A percentile compares a stretch with the other conserved stretches of the same genome.
phyloP scores from a whole-genome alignment of 1,139 yeast genomes.

The Meyerozyma elateridarum region DNA sequence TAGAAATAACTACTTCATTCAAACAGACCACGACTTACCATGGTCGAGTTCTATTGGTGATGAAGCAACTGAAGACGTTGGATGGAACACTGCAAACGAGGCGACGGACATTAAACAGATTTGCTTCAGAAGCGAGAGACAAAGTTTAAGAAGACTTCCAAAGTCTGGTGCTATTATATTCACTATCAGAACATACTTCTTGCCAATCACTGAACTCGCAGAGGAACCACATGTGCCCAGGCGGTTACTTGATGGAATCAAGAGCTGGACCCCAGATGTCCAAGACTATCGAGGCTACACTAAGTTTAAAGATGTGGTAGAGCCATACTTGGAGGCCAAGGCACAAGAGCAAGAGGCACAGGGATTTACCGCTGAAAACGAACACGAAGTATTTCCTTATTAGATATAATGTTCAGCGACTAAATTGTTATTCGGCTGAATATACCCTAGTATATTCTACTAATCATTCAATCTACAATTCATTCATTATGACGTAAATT shows the following conservation, averaged over 20 bases:
- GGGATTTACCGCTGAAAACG: constrained; percentile 33
- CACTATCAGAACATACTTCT: constrained; percentile 59
- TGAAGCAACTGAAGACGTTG: constrained; percentile 46
- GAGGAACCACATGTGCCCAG: constrained; percentile 59
- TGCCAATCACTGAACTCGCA: constrained; percentile 49
- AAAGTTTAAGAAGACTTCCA: constrained; percentile 64
- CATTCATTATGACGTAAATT: constrained; percentile 2
- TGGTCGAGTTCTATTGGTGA: constrained; percentile 64
- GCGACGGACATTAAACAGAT: constrained; percentile 43
- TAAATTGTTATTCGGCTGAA: no score
- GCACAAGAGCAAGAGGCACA: constrained; percentile 47
- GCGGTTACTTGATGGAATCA: constrained; percentile 52
- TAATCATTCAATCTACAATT: no score
- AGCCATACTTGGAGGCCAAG: constrained; percentile 50
- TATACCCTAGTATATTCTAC: no score
- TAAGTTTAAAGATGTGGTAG: constrained; percentile 46
- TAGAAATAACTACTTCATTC: constrained; percentile 62
- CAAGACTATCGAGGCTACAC: constrained; percentile 54
- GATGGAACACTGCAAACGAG: constrained; percentile 55
- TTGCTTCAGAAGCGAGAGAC: constrained; percentile 63
- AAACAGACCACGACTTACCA: constrained; percentile 57
- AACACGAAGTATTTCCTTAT: constrained; percentile 40
- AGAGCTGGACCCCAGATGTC: constrained; percentile 57
- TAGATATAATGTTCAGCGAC: no score
- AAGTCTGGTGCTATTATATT: constrained; percentile 55